Evolutionary conservation across 2,329 filamentous ascomycete genomes (phyloP).

Genomic region (Aspergillus candidus): DNA sequence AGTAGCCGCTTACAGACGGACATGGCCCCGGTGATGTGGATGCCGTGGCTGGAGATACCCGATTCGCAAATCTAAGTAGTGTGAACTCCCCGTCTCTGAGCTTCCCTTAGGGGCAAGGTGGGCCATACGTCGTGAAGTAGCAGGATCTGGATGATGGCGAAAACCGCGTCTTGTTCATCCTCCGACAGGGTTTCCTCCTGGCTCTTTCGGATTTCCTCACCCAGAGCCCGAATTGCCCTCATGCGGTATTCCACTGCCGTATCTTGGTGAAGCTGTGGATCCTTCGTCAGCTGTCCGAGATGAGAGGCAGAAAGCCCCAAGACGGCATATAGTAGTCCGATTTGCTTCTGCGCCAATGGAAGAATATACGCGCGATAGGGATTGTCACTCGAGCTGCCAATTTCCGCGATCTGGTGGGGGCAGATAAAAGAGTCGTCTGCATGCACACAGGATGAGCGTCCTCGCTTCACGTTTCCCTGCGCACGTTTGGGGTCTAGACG

Average conservation of each 20-base stretch:
- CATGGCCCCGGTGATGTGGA: slow-evolving; percentile 29
- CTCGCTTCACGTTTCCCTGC: not conserved
- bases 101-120: not conserved
- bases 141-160: slow-evolving; percentile 27
- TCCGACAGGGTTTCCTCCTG: slow-evolving; percentile 17
- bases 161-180: slow-evolving; percentile 24
- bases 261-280: slow-evolving; percentile 18
- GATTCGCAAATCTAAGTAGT: slow-evolving; percentile 24
- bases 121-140: slow-evolving; percentile 26
- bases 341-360: slow-evolving; percentile 23
- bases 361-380: slow-evolving; percentile 26
- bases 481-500: not conserved
- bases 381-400: slow-evolving; percentile 17
- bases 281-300: slow-evolving; percentile 16
- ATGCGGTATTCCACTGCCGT: slow-evolving; percentile 24
- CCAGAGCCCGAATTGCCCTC: slow-evolving; percentile 24
- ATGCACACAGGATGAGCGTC: no score
- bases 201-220: slow-evolving; percentile 20
- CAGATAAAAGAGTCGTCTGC: slow-evolving; percentile 25
- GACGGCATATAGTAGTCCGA: slow-evolving; percentile 23
- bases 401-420: slow-evolving; percentile 25
- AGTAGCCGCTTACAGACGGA: slow-evolving; percentile 26
- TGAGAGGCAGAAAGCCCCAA: slow-evolving; percentile 26
- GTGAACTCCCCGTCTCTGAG: not conserved
- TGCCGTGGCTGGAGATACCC: slow-evolving; percentile 26